A percentile compares a stretch with the other conserved stretches of the same genome.
Conservation (phyloP, 1,139 yeast species). For the Protomyces inouyei region DNA sequence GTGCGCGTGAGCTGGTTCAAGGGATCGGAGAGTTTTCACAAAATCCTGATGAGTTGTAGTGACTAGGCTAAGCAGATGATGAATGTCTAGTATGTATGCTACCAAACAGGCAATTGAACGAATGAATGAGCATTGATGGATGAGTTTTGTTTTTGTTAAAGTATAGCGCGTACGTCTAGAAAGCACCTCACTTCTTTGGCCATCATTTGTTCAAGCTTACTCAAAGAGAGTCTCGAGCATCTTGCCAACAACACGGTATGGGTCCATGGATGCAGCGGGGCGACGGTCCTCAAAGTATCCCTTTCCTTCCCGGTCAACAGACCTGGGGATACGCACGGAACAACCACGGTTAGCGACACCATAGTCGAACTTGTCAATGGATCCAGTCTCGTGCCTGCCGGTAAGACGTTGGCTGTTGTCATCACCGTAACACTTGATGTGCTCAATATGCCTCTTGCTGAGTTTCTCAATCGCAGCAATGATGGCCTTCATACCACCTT, state of each 20-base stretch:
- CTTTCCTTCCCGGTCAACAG: constrained; percentile 94
- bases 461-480: constrained; percentile 90
- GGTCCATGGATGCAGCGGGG: constrained; percentile 82
- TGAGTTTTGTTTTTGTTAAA: neutral
- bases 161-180: no score
- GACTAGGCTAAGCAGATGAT: neutral
- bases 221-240: constrained; percentile 93
- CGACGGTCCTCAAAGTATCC: constrained; percentile 99
- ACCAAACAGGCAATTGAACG: neutral
- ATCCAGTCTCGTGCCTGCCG: constrained; percentile 98
- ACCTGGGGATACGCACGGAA: constrained; percentile 95
- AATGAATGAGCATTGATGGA: neutral
- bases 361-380: constrained; percentile 79
- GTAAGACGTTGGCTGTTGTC: constrained; percentile 94
- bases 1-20: constrained; percentile 11
- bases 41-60: neutral
- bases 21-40: neutral
- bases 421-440: constrained; percentile 88
- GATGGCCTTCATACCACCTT: constrained; percentile 94
- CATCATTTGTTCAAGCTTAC: neutral
- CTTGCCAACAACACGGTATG: constrained; percentile 58
- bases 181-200: neutral
- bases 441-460: constrained; percentile 94
- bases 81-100: neutral
- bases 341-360: constrained; percentile 99